Base-by-base conservation (phyloP, 1,139 yeast genomes). In the Lodderomyces pseudojiufengensis region DNA sequence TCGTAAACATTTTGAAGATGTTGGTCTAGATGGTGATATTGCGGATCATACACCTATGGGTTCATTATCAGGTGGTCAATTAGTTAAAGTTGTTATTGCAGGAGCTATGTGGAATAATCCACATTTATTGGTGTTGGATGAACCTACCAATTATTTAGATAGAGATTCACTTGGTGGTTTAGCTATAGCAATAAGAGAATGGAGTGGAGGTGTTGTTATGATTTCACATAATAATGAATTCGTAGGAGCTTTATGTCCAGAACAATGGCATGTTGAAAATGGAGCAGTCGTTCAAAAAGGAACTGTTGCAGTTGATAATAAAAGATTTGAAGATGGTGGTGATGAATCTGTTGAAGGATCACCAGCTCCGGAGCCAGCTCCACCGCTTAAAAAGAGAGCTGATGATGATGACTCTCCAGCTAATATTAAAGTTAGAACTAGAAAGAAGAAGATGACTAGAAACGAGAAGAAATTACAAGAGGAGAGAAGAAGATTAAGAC, bases 41-140 rank as follows among this genome's bases (percentile, higher is more conserved):
- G 97, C 97, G 27, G 96, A 92, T 61, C 97, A 92, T 61, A 92
- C 97, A 15, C 96, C 96, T 36, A 72, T 92, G 77, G 97, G 97
- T 14, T 87, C 96, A 9, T 73, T 92, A 45, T 88, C 97, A 28
- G 98, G 98, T 57, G 98, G 98, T 50, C 98, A 92, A 70, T 76
- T 90, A 58, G 98, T 92, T 45, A 92, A 92, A 67, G 97, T 92
- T 45, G 98, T 92, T 44, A 90, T 92, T 70, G 98, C 98, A 12
- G 97, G 97, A 64, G 97, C 97, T 47, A 92, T 92, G 95, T 92
- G 98, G 98, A 90, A 92, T 66, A 92, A 92, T 59, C 98, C 98
- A n/a, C 98, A 92, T 65, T 76, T 92, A 65, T 77, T 92, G 47
- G 98, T 92, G 29, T 75, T 92, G 48, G 98, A 92, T 18, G 20